Evolutionary conservation across 768 basidiomycete genomes (phyloP), one percentile per base, ranked within the genome.

Genomic region (Jaapia argillacea): DNA sequence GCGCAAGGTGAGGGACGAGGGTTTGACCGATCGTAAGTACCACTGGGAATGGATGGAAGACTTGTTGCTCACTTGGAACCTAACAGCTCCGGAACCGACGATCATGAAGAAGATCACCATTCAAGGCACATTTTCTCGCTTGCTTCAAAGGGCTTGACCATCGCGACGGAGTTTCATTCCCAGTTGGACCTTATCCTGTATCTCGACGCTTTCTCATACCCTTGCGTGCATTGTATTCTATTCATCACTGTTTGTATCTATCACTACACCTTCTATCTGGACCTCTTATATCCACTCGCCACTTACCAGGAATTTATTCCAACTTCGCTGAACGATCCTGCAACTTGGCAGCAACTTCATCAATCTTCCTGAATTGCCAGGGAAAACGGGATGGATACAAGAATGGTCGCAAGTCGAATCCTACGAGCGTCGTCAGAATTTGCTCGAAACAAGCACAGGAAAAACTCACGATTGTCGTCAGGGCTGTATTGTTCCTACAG

Each of bases 351-450:
- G 87, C 90, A 4, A 89, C 71, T 46, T 81, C 79, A 55, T 99
- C 94, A 47, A 99, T 97, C 66, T 90, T 92, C 63, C 70, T 81
- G 66, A 96, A 99, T 59, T 99, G 96, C 82, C 89, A 97, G 0
- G 86, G 87, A 70, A 98, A 98, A 43, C 86, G 74, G 10, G 90
- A 81, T 2, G 91, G 89, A 62, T 98, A 98, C 40, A 99, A 66
- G 77, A 99, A 99, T 0, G 93, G 96, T 27, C 96, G 80, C 24
- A 98, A 62, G 58, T 99, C 96, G 57, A 92, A 98, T 57, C 88
- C 93, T 93, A 49, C 23, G 23, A 42, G 36, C 12, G 45, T 61
- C 40, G 52, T 45, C 22, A 21, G 22, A n/a, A 24, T 7, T 12
- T 12, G 28, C 14, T n/a, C 12, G 18, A 28, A 39, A 46, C 38